These are phyloP conservation scores for Xylaria sp. DNA, from an alignment of 2,329 filamentous ascomycete genomes.

Conservation along the genomic window DNA sequence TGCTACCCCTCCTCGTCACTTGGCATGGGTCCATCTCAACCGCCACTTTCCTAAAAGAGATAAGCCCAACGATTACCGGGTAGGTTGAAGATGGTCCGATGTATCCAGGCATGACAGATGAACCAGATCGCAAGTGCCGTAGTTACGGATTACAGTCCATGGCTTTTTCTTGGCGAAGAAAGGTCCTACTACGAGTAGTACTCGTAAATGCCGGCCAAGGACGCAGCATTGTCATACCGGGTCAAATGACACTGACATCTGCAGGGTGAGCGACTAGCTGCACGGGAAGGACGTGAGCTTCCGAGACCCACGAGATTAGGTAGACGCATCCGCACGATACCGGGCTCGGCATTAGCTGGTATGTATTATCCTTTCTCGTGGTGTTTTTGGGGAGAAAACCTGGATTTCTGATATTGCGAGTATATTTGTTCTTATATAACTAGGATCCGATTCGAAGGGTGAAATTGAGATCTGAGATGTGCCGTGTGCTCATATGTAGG, in stretches of 20 bases:
- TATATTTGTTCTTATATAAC: no score
- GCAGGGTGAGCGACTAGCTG: not conserved
- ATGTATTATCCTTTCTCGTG: no score
- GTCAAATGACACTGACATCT: not conserved
- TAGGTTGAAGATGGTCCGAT: no score
- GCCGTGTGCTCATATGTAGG: no score
- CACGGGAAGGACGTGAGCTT: not conserved
- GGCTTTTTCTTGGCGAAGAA: not conserved
- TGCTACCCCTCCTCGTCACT: not conserved
- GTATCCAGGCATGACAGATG: no score
- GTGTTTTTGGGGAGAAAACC: no score
- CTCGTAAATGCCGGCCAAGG: not conserved
- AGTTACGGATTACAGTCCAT: not conserved
- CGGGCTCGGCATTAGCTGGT: no score
- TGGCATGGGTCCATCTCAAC: not conserved
- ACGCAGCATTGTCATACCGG: not conserved
- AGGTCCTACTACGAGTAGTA: not conserved
- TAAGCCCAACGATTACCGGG: not conserved
- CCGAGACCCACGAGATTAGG: not conserved
- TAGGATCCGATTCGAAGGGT: no score
- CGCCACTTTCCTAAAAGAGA: conserved; percentile 11
- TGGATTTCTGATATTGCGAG: no score
- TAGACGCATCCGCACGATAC: not conserved
- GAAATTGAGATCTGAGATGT: no score
- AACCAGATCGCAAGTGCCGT: no score